A percentile compares a stretch with the other conserved stretches of the same genome.
Conservation (phyloP, 2,329 filamentous ascomycete genomes). For the Calonectria honghensis region DNA sequence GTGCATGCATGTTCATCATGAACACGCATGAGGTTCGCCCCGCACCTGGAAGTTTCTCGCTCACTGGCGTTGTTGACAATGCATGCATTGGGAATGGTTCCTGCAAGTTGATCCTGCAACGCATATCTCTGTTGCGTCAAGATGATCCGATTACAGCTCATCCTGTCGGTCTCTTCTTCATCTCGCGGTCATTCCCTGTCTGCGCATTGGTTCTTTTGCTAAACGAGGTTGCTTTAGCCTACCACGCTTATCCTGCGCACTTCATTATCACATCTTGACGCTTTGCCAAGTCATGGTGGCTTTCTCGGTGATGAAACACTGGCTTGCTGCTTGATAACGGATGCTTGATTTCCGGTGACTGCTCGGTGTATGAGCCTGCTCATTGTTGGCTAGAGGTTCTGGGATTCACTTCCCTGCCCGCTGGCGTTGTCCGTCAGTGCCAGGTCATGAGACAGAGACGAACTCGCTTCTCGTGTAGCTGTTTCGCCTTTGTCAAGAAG, state of each 20-base stretch:
- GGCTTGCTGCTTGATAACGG: conserved; percentile 3
- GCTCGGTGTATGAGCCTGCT: conserved; percentile 25
- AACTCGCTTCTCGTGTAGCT: background rate
- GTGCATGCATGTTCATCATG: background rate
- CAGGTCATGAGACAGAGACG: conserved; percentile 20
- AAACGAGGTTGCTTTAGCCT: background rate
- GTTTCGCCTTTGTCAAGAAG: background rate
- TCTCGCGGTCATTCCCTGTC: background rate
- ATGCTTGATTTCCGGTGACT: conserved; percentile 44
- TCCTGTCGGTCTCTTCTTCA: background rate
- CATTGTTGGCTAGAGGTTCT: conserved; percentile 13
- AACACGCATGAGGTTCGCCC: background rate
- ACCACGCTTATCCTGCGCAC: no score
- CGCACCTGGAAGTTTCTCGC: conserved; percentile 9
- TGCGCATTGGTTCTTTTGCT: conserved; percentile 9
- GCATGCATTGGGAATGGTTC: conserved; percentile 20
- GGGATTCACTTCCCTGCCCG: conserved; percentile 29
- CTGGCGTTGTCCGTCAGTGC: conserved; percentile 38
- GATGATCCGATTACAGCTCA: conserved; percentile 16
- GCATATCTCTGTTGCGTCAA: background rate
- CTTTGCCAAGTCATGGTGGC: background rate
- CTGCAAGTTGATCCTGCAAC: background rate
- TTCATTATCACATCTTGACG: background rate
- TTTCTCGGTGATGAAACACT: background rate
- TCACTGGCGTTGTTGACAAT: conserved; percentile 28